A percentile compares a stretch with the other conserved stretches of the same genome.
These are phyloP conservation scores for Diospyros kaki DNA, from an alignment of 148 eudicot genomes.

Conservation along the genomic window DNA sequence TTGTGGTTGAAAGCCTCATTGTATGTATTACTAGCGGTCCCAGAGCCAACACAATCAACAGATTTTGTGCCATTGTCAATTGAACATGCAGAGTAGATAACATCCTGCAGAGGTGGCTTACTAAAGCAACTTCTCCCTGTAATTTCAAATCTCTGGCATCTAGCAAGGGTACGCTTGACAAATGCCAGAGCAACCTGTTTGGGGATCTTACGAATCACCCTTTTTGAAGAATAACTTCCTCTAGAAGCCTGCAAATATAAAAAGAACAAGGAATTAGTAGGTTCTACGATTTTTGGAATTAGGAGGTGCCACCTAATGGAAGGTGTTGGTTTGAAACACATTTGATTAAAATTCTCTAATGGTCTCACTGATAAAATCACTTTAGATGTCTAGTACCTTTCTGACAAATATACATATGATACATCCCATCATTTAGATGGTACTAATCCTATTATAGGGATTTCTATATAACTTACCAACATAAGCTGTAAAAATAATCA, in stretches of 20 bases:
- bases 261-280: background rate
- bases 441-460: too few species aligned
- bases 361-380: too few species aligned
- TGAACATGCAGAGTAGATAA: constrained; percentile 29
- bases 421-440: too few species aligned
- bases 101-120: constrained; percentile 41
- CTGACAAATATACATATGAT: too few species aligned
- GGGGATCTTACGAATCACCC: constrained; percentile 44
- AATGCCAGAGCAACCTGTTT: constrained; percentile 52
- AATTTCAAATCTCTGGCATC: constrained; percentile 39
- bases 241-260: constrained; percentile 31
- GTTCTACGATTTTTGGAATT: background rate
- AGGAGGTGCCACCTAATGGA: background rate
- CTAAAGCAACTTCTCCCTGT: constrained; percentile 49
- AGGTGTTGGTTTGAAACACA: background rate
- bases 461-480: too few species aligned
- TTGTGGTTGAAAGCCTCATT: constrained; percentile 26
- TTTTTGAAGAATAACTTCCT: constrained; percentile 39
- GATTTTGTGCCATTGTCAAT: constrained; percentile 23
- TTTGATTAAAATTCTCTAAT: too few species aligned
- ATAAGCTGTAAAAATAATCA: too few species aligned
- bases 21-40: constrained; percentile 12
- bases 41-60: constrained; percentile 7
- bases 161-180: constrained; percentile 42
- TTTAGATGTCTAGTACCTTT: too few species aligned